Evolutionary conservation across 202 grass and related monocot species (phyloP), one percentile per base, ranked within the genome.

Genomic region (Musa balbisiana): DNA sequence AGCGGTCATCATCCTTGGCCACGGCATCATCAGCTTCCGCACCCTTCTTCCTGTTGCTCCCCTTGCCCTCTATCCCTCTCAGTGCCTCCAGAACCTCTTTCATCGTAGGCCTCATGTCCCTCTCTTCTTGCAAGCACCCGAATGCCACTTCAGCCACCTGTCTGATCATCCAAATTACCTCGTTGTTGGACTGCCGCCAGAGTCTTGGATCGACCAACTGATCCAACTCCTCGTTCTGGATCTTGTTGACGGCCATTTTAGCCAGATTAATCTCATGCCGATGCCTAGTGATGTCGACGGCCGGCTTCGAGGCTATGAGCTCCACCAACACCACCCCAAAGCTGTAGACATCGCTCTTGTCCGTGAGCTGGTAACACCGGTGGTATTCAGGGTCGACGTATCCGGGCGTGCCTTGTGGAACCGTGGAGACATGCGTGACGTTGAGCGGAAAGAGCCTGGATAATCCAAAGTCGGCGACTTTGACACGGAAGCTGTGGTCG

Each of bases 401-500:
- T 0, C 90, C 90, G 0, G 90, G 87, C 0, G 90, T 92, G 54
- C 87, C 90, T 69, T 92, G 90, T 53, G 90, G 90, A 11, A 80
- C 87, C 0, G 87, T 92, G 11, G 90, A 92, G 2, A 92, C 84
- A 17, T 89, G 82, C 52, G 87, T 81, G 9, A 75, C 84, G 49
- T 89, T 72, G 0, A 52, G 11, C 51, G 90, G 82, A 72, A 89
- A 92, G 17, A 87, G 68, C 3, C 90, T 63, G 2, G 82, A 92
- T 21, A 92, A 25, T 2, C 90, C 90, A 60, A 92, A 92, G 77
- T 89, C 90, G 2, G 90, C 90, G 0, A 92, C 82, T 72, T 92
- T 92, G 10, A 92, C 90, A n/a, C 83, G 90, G 80, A 87, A 85
- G 10, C 52, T 53, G 74, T 58, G 54, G 85, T 73, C 78, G 21